Evolutionary conservation across 1,284 basidiomycete species (phyloP), one percentile per base, ranked within the genome.

Genomic region (Ceratobasidium sp.): DNA sequence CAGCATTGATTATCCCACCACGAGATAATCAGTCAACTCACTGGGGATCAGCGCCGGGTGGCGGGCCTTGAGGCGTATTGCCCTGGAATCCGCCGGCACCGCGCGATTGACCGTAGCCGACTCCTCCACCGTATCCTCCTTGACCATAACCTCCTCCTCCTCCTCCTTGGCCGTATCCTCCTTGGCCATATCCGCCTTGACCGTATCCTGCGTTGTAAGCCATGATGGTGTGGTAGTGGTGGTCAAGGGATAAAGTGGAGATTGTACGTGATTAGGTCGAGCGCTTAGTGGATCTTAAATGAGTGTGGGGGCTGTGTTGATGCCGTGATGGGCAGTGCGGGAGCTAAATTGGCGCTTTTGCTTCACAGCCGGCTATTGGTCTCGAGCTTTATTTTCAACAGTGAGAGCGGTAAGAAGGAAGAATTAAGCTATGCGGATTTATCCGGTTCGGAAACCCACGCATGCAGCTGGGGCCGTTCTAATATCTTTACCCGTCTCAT

Each of bases 11-110:
- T 8, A n/a, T n/a, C 18, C 16, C 43, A n/a, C 64, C 26, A 45
- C 58, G 21, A 45, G 26, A 70, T 16, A 52, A 46, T n/a, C 6
- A 10, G n/a, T 45, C 30, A 1, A 55, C 65, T 70, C 28, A 72
- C 70, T 73, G 71, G 36, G 75, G 74, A 69, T 76, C 75, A 30
- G 74, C 75, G 46, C 74, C 74, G 10, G 71, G 75, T 36, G 75
- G 75, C 52, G 74, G 72, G 18, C 74, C 74, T 43, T 52, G 43
- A 18, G 67, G 65, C n/a, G 59, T 34, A 0, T 45, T 58, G n/a
- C 4, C 45, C 32, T 69, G 59, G 52, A 62, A 74, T n/a, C 73
- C 73, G 36, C 69, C 59, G 26, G 60, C 28, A 14, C 48, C 59
- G 34, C 26, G 50, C 50, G 23, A 39, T 23, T 64, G 59, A 14